Conservation (phyloP, 495 filamentous ascomycete genomes). For the Podospora conica region DNA sequence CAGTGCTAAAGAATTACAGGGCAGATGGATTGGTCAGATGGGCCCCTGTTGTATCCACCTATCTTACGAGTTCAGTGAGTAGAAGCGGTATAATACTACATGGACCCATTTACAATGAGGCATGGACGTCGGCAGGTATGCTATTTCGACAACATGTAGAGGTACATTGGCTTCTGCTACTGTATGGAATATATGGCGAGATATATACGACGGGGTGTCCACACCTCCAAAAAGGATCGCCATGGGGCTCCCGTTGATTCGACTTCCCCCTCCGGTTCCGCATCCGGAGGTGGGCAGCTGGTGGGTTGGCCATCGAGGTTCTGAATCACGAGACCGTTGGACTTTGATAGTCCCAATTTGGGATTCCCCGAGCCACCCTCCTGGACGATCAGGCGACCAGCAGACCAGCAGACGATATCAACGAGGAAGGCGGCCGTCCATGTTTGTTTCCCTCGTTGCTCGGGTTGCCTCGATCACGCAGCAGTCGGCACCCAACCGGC, state of each 20-base stretch:
- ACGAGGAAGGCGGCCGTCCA: background rate
- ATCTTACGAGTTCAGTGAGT: too few species aligned
- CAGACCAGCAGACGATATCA: background rate
- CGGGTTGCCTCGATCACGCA: background rate
- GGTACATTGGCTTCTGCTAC: background rate
- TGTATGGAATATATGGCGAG: background rate
- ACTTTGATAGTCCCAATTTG: background rate
- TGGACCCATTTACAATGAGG: too few species aligned
- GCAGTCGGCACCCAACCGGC: background rate
- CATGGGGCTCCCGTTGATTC: background rate
- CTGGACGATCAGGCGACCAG: background rate
- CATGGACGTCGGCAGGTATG: too few species aligned
- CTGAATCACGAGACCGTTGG: background rate
- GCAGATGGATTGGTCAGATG: too few species aligned
- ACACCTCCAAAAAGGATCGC: background rate
- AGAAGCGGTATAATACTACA: too few species aligned
- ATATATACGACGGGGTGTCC: background rate
- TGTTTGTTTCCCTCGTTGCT: background rate
- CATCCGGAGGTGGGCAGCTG: background rate
- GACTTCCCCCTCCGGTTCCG: background rate
- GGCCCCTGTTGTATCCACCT: too few species aligned
- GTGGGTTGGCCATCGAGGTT: background rate
- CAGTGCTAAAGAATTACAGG: too few species aligned
- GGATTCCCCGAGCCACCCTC: background rate
- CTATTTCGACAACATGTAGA: background rate